phyloP scores from a whole-genome alignment of 2,329 filamentous ascomycete genomes.

The Pseudogymnoascus sp. region DNA sequence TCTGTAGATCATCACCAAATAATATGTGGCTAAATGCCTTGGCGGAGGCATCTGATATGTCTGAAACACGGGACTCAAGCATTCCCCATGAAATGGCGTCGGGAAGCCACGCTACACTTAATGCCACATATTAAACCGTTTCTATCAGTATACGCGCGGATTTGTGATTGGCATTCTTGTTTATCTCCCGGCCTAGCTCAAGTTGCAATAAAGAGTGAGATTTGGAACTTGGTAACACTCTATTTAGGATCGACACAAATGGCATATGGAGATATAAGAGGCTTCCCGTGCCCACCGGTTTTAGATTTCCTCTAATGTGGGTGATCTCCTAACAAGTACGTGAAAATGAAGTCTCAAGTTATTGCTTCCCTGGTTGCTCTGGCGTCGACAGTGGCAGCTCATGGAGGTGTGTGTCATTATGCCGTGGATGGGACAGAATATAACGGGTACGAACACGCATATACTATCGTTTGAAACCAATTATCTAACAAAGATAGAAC shows the following conservation, averaged over 20 bases:
- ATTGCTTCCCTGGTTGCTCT: neutral
- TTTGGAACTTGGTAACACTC: neutral
- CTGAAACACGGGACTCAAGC: neutral
- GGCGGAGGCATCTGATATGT: conserved; percentile 3
- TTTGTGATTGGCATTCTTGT: neutral
- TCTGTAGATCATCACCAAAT: neutral
- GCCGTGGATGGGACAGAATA: conserved; percentile 1
- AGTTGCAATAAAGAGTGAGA: neutral
- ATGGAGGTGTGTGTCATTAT: neutral
- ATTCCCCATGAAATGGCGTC: neutral
- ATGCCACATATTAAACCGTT: neutral
- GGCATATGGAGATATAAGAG: neutral
- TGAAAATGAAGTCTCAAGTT: neutral
- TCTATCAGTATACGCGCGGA: neutral
- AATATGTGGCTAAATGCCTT: neutral
- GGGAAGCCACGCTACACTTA: neutral
- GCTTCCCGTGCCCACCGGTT: neutral
- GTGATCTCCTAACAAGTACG: neutral
- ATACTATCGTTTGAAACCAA: neutral
- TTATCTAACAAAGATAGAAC: neutral
- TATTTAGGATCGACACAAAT: neutral
- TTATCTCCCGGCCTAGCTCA: neutral
- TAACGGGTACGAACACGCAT: neutral
- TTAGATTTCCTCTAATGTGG: neutral
- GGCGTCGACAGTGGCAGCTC: neutral